These are phyloP conservation scores for Byssothecium circinans DNA, from an alignment of 2,329 filamentous ascomycete species.

Conservation along the genomic window DNA sequence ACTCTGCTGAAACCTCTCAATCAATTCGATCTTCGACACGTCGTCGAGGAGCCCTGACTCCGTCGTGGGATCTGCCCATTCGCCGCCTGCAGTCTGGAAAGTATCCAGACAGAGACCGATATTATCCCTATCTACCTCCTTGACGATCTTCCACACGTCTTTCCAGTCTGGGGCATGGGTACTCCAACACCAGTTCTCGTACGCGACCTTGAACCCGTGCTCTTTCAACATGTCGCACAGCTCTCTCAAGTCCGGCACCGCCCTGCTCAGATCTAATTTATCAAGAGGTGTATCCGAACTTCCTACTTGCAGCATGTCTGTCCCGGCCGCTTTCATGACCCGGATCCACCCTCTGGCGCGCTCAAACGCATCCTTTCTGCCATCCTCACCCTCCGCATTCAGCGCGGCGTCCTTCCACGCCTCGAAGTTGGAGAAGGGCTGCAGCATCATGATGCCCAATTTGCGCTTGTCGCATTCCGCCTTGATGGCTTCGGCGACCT, in stretches of 20 bases:
- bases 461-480: constrained; percentile 56
- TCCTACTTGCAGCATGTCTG: constrained; percentile 67
- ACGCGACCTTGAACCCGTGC: constrained; percentile 65
- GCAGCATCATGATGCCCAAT: constrained; percentile 69
- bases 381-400: constrained; percentile 50
- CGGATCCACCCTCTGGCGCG: constrained; percentile 68
- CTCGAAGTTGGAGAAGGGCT: constrained; percentile 77
- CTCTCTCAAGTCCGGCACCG: constrained; percentile 64
- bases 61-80: constrained; percentile 73
- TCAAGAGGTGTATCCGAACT: constrained; percentile 63
- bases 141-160: constrained; percentile 69
- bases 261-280: constrained; percentile 56
- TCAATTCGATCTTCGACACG: constrained; percentile 50
- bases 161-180: constrained; percentile 70
- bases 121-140: constrained; percentile 64
- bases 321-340: constrained; percentile 71
- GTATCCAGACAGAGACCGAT: constrained; percentile 77
- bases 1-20: constrained; percentile 56
- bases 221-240: constrained; percentile 57
- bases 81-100: constrained; percentile 72
- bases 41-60: constrained; percentile 60
- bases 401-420: constrained; percentile 64
- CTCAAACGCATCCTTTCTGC: constrained; percentile 64
- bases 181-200: constrained; percentile 84
- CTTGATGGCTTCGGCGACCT: constrained; percentile 58